Evolutionary conservation across 257 asterid species (phyloP).

Genomic region (Leptodermis oblonga): DNA sequence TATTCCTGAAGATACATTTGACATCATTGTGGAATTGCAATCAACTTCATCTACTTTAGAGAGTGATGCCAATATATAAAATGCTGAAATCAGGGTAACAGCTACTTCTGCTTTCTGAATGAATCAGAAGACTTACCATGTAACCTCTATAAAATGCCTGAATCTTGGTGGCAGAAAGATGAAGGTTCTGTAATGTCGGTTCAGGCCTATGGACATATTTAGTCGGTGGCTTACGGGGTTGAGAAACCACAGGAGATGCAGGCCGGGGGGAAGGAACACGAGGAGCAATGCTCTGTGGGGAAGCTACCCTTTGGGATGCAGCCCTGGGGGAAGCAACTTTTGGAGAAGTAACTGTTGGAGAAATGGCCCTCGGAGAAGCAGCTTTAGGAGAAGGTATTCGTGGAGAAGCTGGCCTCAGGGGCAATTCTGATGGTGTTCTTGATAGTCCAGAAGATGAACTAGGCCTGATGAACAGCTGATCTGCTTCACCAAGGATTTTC

Average conservation of each 20-base stretch:
- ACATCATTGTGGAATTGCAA: neutral
- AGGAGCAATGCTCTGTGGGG: conserved; percentile 29
- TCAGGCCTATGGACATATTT: conserved; percentile 55
- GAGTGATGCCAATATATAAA: neutral
- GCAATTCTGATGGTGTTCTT: conserved; percentile 39
- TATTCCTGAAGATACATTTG: neutral
- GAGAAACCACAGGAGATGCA: conserved; percentile 34
- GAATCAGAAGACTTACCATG: conserved; percentile 47
- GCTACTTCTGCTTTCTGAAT: neutral
- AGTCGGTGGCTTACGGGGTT: conserved; percentile 40
- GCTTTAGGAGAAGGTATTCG: conserved; percentile 41
- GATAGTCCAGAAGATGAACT: conserved; percentile 40
- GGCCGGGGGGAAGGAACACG: conserved; percentile 23
- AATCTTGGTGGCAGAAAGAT: conserved; percentile 62
- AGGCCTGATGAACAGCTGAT: conserved; percentile 55
- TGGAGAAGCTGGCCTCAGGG: conserved; percentile 42
- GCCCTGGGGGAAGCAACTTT: conserved; percentile 29
- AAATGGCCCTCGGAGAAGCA: conserved; percentile 37
- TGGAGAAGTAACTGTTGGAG: conserved; percentile 40
- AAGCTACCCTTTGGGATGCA: conserved; percentile 21
- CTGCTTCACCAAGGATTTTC: conserved; percentile 88
- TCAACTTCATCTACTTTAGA: neutral
- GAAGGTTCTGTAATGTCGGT: conserved; percentile 51
- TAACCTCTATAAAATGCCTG: conserved; percentile 90
- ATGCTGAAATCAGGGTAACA: neutral